A percentile compares a stretch with the other conserved stretches of the same genome.
phyloP scores from a whole-genome alignment of 2,329 filamentous ascomycete genomes.

The Diplodia scrobiculata region DNA sequence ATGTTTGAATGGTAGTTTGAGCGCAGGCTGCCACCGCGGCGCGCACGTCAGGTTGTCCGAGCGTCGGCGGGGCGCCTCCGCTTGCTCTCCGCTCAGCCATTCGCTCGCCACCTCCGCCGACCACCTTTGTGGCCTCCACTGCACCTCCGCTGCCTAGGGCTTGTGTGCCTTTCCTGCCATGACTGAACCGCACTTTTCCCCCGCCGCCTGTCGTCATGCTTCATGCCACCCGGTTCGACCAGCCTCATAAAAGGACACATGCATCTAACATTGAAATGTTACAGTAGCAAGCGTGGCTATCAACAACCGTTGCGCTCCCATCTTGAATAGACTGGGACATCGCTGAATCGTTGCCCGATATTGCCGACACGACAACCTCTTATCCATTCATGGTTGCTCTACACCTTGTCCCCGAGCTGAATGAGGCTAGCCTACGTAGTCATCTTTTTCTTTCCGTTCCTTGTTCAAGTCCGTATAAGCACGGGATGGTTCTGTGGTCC shows the following conservation, averaged over 20 bases:
- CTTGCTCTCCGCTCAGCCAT: background rate
- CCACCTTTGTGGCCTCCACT: background rate
- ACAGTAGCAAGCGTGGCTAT: too few relatives aligned
- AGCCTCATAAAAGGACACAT: too few relatives aligned
- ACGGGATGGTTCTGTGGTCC: background rate
- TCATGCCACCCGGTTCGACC: too few relatives aligned
- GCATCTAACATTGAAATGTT: too few relatives aligned
- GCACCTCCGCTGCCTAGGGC: too few relatives aligned
- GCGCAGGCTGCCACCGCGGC: slow-evolving; percentile 7
- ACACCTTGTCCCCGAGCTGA: background rate
- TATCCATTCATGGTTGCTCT: background rate
- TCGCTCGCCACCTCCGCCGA: background rate
- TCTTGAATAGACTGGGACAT: too few relatives aligned
- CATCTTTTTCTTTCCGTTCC: background rate
- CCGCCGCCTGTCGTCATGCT: too few relatives aligned
- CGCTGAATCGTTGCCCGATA: too few relatives aligned
- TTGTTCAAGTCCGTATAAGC: background rate
- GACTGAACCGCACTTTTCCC: too few relatives aligned
- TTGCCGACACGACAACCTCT: too few relatives aligned
- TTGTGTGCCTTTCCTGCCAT: too few relatives aligned
- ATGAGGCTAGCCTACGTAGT: background rate
- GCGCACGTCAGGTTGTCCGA: slow-evolving; percentile 11
- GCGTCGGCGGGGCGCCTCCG: slow-evolving; percentile 8
- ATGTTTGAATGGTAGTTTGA: background rate
- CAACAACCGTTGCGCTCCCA: too few relatives aligned